phyloP scores from a whole-genome alignment of 2,329 filamentous ascomycete genomes.

The Cyphellophora attinorum region DNA sequence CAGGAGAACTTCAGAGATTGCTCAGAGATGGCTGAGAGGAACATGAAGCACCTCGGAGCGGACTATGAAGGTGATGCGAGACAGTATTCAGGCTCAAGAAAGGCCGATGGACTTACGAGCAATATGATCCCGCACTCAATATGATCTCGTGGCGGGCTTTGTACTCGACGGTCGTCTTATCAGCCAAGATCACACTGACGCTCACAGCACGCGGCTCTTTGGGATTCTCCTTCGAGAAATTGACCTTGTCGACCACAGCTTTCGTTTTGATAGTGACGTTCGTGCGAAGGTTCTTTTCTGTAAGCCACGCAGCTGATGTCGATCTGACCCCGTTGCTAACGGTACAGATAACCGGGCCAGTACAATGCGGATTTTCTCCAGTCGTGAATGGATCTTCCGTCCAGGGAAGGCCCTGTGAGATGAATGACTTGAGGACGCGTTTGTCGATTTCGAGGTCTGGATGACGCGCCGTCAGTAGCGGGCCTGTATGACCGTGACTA shows the following conservation, averaged over 20 bases:
- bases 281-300: too few relatives aligned
- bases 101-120: conserved; percentile 33
- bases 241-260: conserved; percentile 42
- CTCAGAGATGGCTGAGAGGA: too few relatives aligned
- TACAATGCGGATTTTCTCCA: conserved; percentile 42
- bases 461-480: conserved; percentile 47
- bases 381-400: conserved; percentile 52
- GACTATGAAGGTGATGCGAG: not conserved
- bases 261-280: conserved; percentile 18
- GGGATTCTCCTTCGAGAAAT: conserved; percentile 20
- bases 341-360: conserved; percentile 45
- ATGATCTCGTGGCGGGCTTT: conserved; percentile 36
- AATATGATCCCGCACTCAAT: conserved; percentile 46
- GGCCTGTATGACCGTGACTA: conserved; percentile 42
- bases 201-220: conserved; percentile 15
- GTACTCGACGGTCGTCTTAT: conserved; percentile 16
- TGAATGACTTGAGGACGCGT: conserved; percentile 43
- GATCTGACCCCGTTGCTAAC: conserved; percentile 40
- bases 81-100: too few relatives aligned
- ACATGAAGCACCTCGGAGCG: not conserved
- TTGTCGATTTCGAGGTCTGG: conserved; percentile 49
- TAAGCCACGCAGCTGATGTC: conserved; percentile 36
- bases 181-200: conserved; percentile 18
- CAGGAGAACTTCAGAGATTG: too few relatives aligned
- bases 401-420: conserved; percentile 44